Evolutionary conservation across 1,284 basidiomycete genomes (phyloP), one percentile per base, ranked within the genome.

Genomic region (Ustilago vetiveriae): DNA sequence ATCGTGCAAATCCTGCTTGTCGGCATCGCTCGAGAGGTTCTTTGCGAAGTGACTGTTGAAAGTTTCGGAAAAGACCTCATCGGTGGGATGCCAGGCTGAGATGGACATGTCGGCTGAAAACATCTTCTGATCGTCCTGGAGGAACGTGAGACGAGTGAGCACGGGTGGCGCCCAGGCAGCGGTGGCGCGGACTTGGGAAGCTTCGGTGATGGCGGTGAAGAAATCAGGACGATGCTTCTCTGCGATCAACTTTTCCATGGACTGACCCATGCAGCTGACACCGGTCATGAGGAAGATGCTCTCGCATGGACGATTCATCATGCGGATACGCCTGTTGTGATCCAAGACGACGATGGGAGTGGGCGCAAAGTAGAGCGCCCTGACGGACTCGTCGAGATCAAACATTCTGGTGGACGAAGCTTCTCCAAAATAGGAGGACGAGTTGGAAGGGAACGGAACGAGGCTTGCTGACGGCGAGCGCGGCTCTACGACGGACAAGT

Each of bases 361-460:
- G 29, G 76, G 76, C 40, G 76, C 75, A 63, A 79, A 79, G 54
- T 79, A 79, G 43, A 79, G 58, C 38, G 76, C 76, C 37, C 75
- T 55, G 17, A 79, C 64, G 27, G 75, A 73, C 54, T 79, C 76
- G 43, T 79, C 76, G n/a, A 77, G 65, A 41, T 77, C 75, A n/a
- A 78, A 73, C 76, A 78, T 78, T 6, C 30, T 67, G 47, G 45
- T 51, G 35, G 58, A 69, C 5, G 66, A 62, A 19, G 45, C 40
- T 10, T 45, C 40, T 47, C 44, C 29, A 26, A 52, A 69, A 36
- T 63, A 59, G 29, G 66, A 54, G 3, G 58, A 42, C 4, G 57
- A 49, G 27, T 53, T 52, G 33, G 38, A 19, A 9, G 64, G 52
- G 37, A 67, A 67, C 14, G 64, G 64, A 3, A 50, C 41, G 29